Conservation (phyloP, 2,329 filamentous ascomycete species). For the Phialemoniopsis sp. region DNA sequence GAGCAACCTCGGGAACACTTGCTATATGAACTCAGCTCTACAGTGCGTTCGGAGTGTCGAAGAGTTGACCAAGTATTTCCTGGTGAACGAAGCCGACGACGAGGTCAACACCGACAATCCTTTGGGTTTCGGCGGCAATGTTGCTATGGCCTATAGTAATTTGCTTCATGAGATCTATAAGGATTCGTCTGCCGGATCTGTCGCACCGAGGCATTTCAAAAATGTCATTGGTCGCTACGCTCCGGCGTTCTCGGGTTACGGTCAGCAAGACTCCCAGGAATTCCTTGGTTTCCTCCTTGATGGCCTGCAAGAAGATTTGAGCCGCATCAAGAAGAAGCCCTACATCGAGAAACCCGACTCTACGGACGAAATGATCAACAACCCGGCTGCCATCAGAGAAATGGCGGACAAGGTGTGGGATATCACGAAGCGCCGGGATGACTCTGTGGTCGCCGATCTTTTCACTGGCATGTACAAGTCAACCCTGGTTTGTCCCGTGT, state of each 20-base stretch:
- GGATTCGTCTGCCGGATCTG: conserved; percentile 59
- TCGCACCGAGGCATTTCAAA: conserved; percentile 81
- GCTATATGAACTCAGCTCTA: conserved; percentile 97
- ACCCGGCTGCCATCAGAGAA: conserved; percentile 73
- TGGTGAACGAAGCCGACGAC: conserved; percentile 66
- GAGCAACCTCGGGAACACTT: conserved; percentile 91
- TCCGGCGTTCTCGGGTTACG: conserved; percentile 86
- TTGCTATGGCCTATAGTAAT: conserved; percentile 78
- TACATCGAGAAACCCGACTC: conserved; percentile 98
- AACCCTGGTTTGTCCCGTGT: conserved; percentile 85
- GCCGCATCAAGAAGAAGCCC: conserved; percentile 89
- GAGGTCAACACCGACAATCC: conserved; percentile 87
- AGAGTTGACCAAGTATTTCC: conserved; percentile 88
- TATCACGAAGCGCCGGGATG: conserved; percentile 87
- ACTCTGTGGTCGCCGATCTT: conserved; percentile 90
- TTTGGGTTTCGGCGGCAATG: conserved; percentile 77
- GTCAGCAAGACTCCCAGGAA: conserved; percentile 96
- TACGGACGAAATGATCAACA: conserved; percentile 89
- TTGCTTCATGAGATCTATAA: conserved; percentile 77
- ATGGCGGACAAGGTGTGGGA: conserved; percentile 89
- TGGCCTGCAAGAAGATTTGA: conserved; percentile 91
- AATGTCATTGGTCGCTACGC: conserved; percentile 74
- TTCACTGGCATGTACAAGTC: conserved; percentile 99
- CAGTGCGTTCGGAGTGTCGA: conserved; percentile 93
- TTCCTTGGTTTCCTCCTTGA: conserved; percentile 94